Evolutionary conservation across 768 basidiomycete species (phyloP).

Genomic region (Agaricus sinodeliciosus): DNA sequence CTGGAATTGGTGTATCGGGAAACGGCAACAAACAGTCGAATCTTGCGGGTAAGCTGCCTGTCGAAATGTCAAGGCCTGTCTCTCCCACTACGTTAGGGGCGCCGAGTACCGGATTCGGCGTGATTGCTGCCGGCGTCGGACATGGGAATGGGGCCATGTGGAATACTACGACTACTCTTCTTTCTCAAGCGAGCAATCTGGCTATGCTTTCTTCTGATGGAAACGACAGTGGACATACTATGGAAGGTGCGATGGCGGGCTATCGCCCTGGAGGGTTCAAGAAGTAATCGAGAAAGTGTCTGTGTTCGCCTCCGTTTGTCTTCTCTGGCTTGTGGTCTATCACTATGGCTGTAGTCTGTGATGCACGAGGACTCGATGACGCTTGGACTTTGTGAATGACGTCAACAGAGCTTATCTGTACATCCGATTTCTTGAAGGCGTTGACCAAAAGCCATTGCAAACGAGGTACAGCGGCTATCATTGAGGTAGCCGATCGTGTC

Average conservation of each 20-base stretch:
- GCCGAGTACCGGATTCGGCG: slow-evolving; percentile 1
- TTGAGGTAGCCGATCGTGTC: too few species aligned
- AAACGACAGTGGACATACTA: not conserved
- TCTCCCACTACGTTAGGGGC: slow-evolving; percentile 4
- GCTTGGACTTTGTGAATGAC: too few species aligned
- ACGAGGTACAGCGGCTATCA: too few species aligned
- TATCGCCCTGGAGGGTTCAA: not conserved
- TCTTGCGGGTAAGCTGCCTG: not conserved
- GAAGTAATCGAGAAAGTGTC: not conserved
- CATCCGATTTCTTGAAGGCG: too few species aligned
- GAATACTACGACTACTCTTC: slow-evolving; percentile 1
- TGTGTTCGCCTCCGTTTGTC: too few species aligned
- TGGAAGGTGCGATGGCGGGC: not conserved
- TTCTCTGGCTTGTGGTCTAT: too few species aligned
- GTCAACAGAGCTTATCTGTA: too few species aligned
- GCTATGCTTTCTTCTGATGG: not conserved
- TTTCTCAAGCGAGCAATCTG: not conserved
- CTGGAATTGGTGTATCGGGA: not conserved
- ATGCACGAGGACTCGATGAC: too few species aligned
- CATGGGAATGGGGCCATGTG: slow-evolving; percentile 5
- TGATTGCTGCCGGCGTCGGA: slow-evolving; percentile 6
- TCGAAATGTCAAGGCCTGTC: not conserved
- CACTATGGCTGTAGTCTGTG: too few species aligned
- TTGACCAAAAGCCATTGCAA: too few species aligned
- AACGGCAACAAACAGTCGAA: not conserved